Base-by-base conservation (phyloP, 441 rosid genomes). In the Gossypium schwendimanii region DNA sequence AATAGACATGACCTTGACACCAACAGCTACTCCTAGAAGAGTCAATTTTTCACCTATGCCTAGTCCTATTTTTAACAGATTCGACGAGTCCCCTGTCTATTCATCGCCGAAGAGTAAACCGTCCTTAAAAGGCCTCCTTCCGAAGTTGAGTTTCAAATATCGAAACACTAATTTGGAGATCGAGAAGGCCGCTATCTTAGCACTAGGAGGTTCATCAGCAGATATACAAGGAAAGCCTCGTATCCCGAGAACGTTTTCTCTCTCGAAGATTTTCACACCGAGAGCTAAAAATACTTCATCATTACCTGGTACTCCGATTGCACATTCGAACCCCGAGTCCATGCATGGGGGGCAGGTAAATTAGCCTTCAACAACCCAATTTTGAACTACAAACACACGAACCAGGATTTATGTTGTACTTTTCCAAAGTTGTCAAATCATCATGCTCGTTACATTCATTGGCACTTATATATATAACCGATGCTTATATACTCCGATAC, bases 281-380 rank as follows among this genome's bases (percentile, higher is more conserved):
- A 86, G 80, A 77, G 49, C 15, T 18, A 89, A 76, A 79, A 84
- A 72, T 61, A 39, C 97, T 11, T 84, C 87, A 47, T 95, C 98
- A 39, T 82, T 89, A 60, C 99, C 99, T 1, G 90, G 64, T 60
- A 85, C 90, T 36, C 98, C 93, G 7, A 70, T 79, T 70, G 63
- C 89, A 75, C 98, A 85, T 82, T 95, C 97, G 14, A 91, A 90
- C 81, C 99, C 97, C 0, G 99, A 87, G 86, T 93, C 98, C 24
- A 77, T 68, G 75, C 93, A 91, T 73, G 94, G 97, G 54, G 82
- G 88, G 41, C 66, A 80, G 73, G 75, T 76, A n/a, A n/a, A 62
- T 36, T 62, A 85, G 86, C 81, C 81, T 53, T 59, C 39, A 33
- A 33, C 39, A 63, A 63, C n/a, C 21, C 17, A 63, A 9, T 39